Evolutionary conservation across 2,329 filamentous ascomycete genomes (phyloP).

Genomic region (Venturiaceae sp.): DNA sequence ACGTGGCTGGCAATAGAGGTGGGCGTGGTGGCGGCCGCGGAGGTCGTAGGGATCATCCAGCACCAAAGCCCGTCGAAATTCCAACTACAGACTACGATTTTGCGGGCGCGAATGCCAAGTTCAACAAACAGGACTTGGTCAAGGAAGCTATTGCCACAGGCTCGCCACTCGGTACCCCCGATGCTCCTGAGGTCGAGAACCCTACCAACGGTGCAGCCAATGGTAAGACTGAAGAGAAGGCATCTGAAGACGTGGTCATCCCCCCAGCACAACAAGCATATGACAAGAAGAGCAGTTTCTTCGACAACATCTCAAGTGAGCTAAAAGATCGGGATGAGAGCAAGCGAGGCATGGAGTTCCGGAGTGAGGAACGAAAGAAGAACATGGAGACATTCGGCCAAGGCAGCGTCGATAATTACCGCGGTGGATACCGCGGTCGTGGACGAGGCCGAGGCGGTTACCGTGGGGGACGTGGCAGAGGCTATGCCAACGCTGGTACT

Average conservation of each 20-base stretch:
- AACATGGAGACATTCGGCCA: conserved; percentile 98
- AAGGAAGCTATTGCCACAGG: conserved; percentile 79
- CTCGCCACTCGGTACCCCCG: conserved; percentile 50
- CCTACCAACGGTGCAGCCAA: conserved; percentile 23
- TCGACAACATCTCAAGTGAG: conserved; percentile 96
- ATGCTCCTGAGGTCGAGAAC: conserved; percentile 29
- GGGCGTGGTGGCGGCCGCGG: conserved; percentile 38
- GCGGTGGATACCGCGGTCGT: conserved; percentile 67
- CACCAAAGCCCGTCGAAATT: conserved; percentile 68
- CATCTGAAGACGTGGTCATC: conserved; percentile 31
- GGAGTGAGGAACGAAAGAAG: conserved; percentile 84
- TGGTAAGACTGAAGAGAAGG: conserved; percentile 23
- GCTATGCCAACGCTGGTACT: conserved; percentile 2
- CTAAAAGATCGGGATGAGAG: conserved; percentile 78
- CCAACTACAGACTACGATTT: conserved; percentile 92
- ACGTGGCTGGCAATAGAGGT: conserved; percentile 24
- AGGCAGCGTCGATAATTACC: conserved; percentile 80
- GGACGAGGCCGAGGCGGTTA: conserved; percentile 43
- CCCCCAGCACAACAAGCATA: conserved; percentile 45
- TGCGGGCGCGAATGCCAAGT: conserved; percentile 73
- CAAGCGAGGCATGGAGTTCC: conserved; percentile 76
- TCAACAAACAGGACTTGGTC: conserved; percentile 77
- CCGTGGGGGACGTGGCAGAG: conserved; percentile 20
- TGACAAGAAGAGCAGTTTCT: conserved; percentile 86
- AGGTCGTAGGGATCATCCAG: conserved; percentile 31